phyloP scores from a whole-genome alignment of 108 stramenopile genomes.

The Skeletonema menzelii region DNA sequence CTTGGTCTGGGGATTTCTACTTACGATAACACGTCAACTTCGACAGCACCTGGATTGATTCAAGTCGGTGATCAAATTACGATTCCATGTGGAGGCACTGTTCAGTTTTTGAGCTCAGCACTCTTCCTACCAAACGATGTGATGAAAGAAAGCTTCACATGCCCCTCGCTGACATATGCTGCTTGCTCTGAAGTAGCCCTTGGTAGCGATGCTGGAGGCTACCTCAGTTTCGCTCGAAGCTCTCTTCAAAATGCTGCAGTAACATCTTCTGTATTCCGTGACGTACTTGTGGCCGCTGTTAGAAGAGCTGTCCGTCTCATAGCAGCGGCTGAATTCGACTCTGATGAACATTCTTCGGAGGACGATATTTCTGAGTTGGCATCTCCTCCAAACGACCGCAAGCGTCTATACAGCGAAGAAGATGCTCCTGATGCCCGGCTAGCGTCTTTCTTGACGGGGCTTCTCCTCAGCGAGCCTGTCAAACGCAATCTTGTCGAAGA shows the following conservation, averaged over 20 bases:
- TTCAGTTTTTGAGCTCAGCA: slow-evolving; percentile 59
- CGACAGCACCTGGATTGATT: slow-evolving; percentile 40
- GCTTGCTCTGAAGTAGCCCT: slow-evolving; percentile 67
- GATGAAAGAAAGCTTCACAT: slow-evolving; percentile 9
- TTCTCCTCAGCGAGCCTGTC: slow-evolving; percentile 57
- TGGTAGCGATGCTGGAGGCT: slow-evolving; percentile 63
- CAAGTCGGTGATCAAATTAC: slow-evolving; percentile 40
- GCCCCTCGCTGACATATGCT: slow-evolving; percentile 32
- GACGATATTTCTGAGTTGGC: slow-evolving; percentile 8
- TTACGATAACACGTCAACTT: slow-evolving; percentile 37
- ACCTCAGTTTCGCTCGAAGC: slow-evolving; percentile 55
- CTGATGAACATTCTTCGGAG: slow-evolving; percentile 48
- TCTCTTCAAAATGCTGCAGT: slow-evolving; percentile 65
- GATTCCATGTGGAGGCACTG: slow-evolving; percentile 46
- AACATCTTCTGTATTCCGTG: slow-evolving; percentile 55
- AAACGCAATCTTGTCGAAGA: slow-evolving; percentile 33
- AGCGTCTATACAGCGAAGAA: slow-evolving; percentile 8
- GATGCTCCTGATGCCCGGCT: slow-evolving; percentile 74
- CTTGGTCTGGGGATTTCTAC: slow-evolving; percentile 84
- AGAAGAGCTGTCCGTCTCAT: slow-evolving; percentile 66
- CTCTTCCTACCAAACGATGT: slow-evolving; percentile 10
- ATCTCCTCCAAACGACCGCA: slow-evolving; percentile 5
- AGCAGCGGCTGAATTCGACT: slow-evolving; percentile 61
- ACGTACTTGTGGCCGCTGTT: slow-evolving; percentile 56
- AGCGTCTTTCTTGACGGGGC: slow-evolving; percentile 68